A percentile compares a stretch with the other conserved stretches of the same genome.
Evolutionary conservation across 805 yeast species (phyloP).

Genomic region (Peterozyma toletana): DNA sequence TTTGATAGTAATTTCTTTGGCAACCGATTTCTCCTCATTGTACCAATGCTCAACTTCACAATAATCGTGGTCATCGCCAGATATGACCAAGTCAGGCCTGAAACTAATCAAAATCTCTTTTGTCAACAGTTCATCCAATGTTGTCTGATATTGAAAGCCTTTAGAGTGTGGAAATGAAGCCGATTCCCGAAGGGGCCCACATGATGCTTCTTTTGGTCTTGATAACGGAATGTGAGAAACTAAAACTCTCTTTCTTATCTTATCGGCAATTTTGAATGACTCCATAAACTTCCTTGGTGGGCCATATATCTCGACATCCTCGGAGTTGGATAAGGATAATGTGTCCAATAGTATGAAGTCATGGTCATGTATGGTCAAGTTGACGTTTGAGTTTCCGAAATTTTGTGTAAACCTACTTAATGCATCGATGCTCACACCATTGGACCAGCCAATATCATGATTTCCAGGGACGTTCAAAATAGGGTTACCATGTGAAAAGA

Average conservation of each 20-base stretch:
- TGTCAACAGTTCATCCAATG: slow-evolving; percentile 53
- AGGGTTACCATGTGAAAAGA: slow-evolving; percentile 39
- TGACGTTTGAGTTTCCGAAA: slow-evolving; percentile 64
- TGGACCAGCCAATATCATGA: slow-evolving; percentile 93
- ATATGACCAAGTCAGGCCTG: slow-evolving; percentile 64
- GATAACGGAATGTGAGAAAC: slow-evolving; percentile 84
- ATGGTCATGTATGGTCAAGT: slow-evolving; percentile 59
- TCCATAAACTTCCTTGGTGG: slow-evolving; percentile 49
- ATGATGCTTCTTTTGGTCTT: slow-evolving; percentile 50
- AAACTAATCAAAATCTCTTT: slow-evolving; percentile 48
- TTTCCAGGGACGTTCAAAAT: slow-evolving; percentile 62
- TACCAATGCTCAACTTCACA: slow-evolving; percentile 64
- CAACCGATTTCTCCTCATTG: slow-evolving; percentile 8
- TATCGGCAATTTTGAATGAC: slow-evolving; percentile 19
- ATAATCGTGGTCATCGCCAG: slow-evolving; percentile 97
- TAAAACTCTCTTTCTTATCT: slow-evolving; percentile 54
- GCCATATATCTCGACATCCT: slow-evolving; percentile 32
- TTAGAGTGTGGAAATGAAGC: slow-evolving; percentile 57
- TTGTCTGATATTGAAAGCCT: slow-evolving; percentile 89
- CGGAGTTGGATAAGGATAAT: slow-evolving; percentile 61
- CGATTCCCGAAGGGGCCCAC: slow-evolving; percentile 77
- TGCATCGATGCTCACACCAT: slow-evolving; percentile 50
- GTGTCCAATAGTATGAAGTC: slow-evolving; percentile 73
- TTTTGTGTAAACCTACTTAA: slow-evolving; percentile 54
- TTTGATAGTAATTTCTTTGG: slow-evolving; percentile 72